Evolutionary conservation across 495 filamentous ascomycete genomes (phyloP), one percentile per base, ranked within the genome.

Genomic region (Opeltia flavorubescens): DNA sequence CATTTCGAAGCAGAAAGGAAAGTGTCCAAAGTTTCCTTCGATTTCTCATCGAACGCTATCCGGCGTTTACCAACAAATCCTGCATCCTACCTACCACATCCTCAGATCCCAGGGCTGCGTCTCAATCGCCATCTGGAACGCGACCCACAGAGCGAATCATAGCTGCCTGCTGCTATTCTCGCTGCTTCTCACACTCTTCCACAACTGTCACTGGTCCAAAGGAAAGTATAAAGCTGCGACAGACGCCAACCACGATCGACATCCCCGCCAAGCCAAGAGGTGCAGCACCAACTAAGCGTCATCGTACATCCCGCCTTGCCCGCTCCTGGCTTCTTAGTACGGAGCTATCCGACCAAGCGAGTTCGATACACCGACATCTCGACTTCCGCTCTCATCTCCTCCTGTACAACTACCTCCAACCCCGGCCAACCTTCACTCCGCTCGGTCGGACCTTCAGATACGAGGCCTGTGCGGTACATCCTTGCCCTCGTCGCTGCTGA

Each of bases 351-450:
- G 41, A 44, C 24, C 27, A 30, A 44, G 27, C 23, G 24, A 27
- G 15, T 44, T 44, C 41, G 41, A 44, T 44, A 44, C 41, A 44
- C 41, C 41, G 41, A 44, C 41, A 27, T 43, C 40, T 38, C 34
- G 15, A 38, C 34, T 7, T 38, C 40, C 40, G 25, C 40, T 43
- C 40, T 21, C 9, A 8, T 5, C 9, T 33, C 21, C 40, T 21
- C 23, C 17, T 25, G 11, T 12, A 44, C 41, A 31, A 48, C 17
- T 18, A 48, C 15, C 45, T 25, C 8, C 33, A 21, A 3, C 23
- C 29, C 45, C 25, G 15, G 8, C 27, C n/a, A 26, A 7, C 13
- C 25, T 18, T 12, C 8, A 8, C 44, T 20, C 28, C 28, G 45
- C 45, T 26, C 15, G 41, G 21, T 29, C 20, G 9, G 9, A 5